Conservation (phyloP, 768 basidiomycete species). For the Psilocybe sp. region DNA sequence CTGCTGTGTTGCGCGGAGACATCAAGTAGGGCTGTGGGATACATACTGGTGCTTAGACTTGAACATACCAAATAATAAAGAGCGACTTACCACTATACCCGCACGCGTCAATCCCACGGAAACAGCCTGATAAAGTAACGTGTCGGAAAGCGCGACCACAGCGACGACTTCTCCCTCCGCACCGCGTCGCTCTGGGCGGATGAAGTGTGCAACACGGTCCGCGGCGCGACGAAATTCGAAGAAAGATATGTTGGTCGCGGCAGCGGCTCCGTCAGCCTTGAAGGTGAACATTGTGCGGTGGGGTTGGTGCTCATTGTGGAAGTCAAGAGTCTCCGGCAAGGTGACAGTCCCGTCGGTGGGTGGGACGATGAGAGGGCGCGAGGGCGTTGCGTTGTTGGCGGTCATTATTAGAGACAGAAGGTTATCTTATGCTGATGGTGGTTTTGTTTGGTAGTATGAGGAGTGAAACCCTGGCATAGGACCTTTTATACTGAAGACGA, state of each 20-base stretch:
- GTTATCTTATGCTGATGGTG: too few relatives aligned
- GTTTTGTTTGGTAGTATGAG: too few relatives aligned
- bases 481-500: too few relatives aligned
- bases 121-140: conserved; percentile 40
- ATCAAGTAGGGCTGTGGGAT: conserved; percentile 35
- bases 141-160: conserved; percentile 30
- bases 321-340: conserved; percentile 30
- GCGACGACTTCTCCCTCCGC: conserved; percentile 31
- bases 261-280: conserved; percentile 14
- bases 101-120: conserved; percentile 34
- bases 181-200: conserved; percentile 31
- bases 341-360: conserved; percentile 31
- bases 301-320: conserved; percentile 33
- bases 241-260: conserved; percentile 29
- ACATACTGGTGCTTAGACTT: background rate
- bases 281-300: conserved; percentile 28
- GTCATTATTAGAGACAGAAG: too few relatives aligned
- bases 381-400: too few relatives aligned
- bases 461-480: too few relatives aligned
- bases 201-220: conserved; percentile 37
- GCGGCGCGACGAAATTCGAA: conserved; percentile 44
- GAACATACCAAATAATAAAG: background rate
- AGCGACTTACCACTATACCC: conserved; percentile 30
- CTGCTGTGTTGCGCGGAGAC: conserved; percentile 35
- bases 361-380: conserved; percentile 8